phyloP scores from a whole-genome alignment of 495 filamentous ascomycete species.

The Podospora tetraspora region DNA sequence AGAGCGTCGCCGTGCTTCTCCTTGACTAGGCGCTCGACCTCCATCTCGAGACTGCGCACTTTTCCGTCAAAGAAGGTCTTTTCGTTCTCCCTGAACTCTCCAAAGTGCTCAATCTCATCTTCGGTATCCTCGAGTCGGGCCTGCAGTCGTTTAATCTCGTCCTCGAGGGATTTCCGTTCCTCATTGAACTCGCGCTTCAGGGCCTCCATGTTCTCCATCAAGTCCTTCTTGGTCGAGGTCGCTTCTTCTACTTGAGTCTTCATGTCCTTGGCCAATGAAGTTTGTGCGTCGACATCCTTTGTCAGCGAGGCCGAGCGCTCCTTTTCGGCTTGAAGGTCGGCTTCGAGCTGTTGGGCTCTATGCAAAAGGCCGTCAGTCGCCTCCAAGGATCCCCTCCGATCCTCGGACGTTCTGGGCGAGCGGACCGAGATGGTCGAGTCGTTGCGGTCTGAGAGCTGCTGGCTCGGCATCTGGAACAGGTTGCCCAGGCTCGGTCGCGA shows the following conservation, averaged over 20 bases:
- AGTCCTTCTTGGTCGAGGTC: slow-evolving; percentile 86
- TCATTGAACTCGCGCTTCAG: slow-evolving; percentile 80
- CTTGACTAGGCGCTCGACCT: slow-evolving; percentile 57
- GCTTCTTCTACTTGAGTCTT: slow-evolving; percentile 71
- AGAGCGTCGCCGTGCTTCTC: slow-evolving; percentile 53
- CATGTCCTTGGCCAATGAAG: slow-evolving; percentile 58
- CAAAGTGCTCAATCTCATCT: slow-evolving; percentile 78
- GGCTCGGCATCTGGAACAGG: slow-evolving; percentile 49
- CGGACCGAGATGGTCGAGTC: slow-evolving; percentile 41
- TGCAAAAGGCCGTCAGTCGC: slow-evolving; percentile 35
- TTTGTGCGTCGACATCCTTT: slow-evolving; percentile 54
- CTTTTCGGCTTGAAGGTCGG: slow-evolving; percentile 60
- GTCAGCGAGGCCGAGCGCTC: slow-evolving; percentile 50
- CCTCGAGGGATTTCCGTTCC: slow-evolving; percentile 74
- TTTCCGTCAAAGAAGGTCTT: slow-evolving; percentile 61
- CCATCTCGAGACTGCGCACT: slow-evolving; percentile 61
- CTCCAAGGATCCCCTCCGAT: slow-evolving; percentile 36
- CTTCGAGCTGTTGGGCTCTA: slow-evolving; percentile 73
- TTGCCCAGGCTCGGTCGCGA: slow-evolving; percentile 65
- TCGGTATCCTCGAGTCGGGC: slow-evolving; percentile 77
- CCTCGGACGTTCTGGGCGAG: slow-evolving; percentile 30
- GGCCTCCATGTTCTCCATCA: slow-evolving; percentile 91
- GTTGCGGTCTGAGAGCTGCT: slow-evolving; percentile 34
- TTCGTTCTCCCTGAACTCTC: slow-evolving; percentile 79
- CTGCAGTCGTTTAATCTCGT: slow-evolving; percentile 69